Evolutionary conservation across 2,329 filamentous ascomycete genomes (phyloP).

Genomic region (Periglandula ipomoeae): DNA sequence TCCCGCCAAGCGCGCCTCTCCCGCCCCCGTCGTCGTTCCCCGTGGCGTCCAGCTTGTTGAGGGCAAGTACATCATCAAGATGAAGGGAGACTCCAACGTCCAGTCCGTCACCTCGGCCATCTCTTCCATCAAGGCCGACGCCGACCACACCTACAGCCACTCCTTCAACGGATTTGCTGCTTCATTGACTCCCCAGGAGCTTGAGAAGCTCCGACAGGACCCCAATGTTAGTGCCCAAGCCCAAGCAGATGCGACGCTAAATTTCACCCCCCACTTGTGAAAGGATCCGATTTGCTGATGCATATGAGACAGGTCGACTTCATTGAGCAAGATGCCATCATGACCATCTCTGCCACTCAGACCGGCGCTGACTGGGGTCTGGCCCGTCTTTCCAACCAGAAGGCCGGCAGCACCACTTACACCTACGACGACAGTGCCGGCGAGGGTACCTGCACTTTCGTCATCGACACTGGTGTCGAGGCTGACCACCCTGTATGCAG

Average conservation of each 20-base stretch:
- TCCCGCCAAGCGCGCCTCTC: conserved; percentile 21
- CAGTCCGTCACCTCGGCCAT: conserved; percentile 18
- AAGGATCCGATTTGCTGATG: too few species aligned
- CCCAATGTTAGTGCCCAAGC: conserved; percentile 19
- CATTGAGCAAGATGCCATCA: conserved; percentile 30
- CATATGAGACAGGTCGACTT: conserved; percentile 22
- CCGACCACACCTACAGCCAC: conserved; percentile 22
- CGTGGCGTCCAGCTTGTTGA: conserved; percentile 21
- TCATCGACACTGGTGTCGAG: conserved; percentile 36
- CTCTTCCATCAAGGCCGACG: conserved; percentile 19
- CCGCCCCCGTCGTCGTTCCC: conserved; percentile 25
- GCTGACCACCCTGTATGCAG: conserved; percentile 23
- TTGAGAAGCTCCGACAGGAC: conserved; percentile 17
- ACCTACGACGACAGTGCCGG: conserved; percentile 29
- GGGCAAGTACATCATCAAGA: conserved; percentile 29
- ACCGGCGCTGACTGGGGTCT: conserved; percentile 30
- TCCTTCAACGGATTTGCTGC: conserved; percentile 20
- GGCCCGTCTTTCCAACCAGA: conserved; percentile 26
- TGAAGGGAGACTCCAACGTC: conserved; percentile 18
- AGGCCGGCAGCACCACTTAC: conserved; percentile 21
- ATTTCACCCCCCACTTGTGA: too few species aligned
- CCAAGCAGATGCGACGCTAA: too few species aligned
- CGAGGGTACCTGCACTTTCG: conserved; percentile 31
- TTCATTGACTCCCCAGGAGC: conserved; percentile 15
- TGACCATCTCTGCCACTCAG: conserved; percentile 44